Percentiles rank a stretch among this genome's conserved stretches.
These are phyloP conservation scores for Stephanodiscus minutulus DNA, from an alignment of 108 stramenopile species.

Conservation along the genomic window DNA sequence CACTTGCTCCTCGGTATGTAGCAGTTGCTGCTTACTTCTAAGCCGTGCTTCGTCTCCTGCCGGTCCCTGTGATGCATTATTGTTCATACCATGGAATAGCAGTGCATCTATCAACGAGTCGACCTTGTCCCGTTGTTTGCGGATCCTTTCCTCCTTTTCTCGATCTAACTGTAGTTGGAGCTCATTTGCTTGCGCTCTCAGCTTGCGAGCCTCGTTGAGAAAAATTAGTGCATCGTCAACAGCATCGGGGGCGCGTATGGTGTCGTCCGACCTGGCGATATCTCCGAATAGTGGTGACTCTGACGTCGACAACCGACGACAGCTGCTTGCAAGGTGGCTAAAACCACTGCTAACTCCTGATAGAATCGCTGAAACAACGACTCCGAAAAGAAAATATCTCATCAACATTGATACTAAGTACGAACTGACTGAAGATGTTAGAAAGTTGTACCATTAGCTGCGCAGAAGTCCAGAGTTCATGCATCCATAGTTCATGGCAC, in stretches of 20 bases:
- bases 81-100: conserved; percentile 40
- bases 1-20: conserved; percentile 69
- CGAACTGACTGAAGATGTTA: too few species aligned
- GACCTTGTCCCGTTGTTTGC: conserved; percentile 49
- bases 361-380: neutral
- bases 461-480: too few species aligned
- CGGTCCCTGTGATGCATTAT: neutral
- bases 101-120: conserved; percentile 69
- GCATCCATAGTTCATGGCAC: too few species aligned
- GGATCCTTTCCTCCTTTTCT: conserved; percentile 50
- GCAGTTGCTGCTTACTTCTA: conserved; percentile 44
- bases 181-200: conserved; percentile 17
- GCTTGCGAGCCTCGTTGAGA: conserved; percentile 20
- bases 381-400: neutral
- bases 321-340: neutral
- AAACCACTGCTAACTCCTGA: neutral
- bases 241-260: neutral
- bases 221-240: conserved; percentile 14
- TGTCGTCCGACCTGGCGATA: neutral
- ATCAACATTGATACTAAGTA: neutral
- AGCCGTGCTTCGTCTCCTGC: conserved; percentile 22
- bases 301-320: neutral
- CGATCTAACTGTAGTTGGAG: conserved; percentile 40
- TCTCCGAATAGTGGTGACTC: neutral
- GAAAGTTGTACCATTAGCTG: too few species aligned